phyloP scores from a whole-genome alignment of 148 eudicot genomes.

The Diospyros lotus region DNA sequence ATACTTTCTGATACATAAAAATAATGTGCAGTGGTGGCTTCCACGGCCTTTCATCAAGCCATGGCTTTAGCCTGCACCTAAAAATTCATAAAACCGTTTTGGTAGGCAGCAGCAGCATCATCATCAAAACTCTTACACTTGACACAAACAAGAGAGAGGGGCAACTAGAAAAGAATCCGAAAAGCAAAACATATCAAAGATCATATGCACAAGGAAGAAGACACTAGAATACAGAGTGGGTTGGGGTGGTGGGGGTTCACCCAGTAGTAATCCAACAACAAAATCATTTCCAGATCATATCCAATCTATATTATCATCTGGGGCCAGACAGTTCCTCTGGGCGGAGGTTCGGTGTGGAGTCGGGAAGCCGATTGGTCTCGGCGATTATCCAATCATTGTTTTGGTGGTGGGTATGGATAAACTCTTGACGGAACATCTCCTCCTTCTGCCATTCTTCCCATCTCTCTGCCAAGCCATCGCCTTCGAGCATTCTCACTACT shows the following conservation, averaged over 20 bases:
- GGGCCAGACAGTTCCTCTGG: conserved; percentile 58
- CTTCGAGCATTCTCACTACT: conserved; percentile 60
- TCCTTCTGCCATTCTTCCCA: conserved; percentile 69
- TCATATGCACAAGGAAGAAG: conserved; percentile 22
- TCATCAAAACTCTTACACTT: conserved; percentile 2
- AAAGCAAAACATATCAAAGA: not conserved
- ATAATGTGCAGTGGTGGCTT: not conserved
- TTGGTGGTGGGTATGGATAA: conserved; percentile 24
- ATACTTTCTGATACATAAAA: not conserved
- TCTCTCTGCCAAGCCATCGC: conserved; percentile 50
- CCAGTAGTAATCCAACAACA: too few species aligned
- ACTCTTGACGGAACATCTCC: conserved; percentile 39
- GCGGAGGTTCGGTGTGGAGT: conserved; percentile 43
- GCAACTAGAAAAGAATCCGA: not conserved
- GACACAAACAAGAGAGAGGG: not conserved
- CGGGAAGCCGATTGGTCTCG: conserved; percentile 18
- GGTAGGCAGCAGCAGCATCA: not conserved
- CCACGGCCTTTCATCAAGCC: not conserved
- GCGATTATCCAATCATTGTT: conserved; percentile 34
- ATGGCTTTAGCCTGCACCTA: conserved; percentile 1
- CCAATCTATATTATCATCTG: conserved; percentile 26
- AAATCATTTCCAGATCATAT: not conserved
- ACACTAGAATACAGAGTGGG: too few species aligned
- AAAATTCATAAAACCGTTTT: not conserved
- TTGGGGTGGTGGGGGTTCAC: not conserved